Evolutionary conservation across 768 basidiomycete species (phyloP).

Genomic region (Trametes maxima): DNA sequence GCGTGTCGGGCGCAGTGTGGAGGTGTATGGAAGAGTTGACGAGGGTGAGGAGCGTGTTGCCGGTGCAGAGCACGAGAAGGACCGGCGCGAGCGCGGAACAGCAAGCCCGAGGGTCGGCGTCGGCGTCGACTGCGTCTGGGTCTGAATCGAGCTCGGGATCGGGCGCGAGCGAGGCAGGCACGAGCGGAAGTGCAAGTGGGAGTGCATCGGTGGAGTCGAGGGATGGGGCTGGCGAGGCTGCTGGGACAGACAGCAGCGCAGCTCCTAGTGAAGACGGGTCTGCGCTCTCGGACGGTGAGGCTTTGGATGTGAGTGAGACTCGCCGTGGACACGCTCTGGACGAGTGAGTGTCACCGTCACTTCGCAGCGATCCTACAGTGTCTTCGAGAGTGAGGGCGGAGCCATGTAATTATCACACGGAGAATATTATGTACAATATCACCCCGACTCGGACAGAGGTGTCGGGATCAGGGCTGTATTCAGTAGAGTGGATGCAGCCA

Average conservation of each 20-base stretch:
- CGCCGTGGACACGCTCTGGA: too few species aligned
- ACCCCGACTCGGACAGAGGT: background rate
- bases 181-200: too few species aligned
- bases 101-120: background rate
- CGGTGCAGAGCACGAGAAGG: constrained; percentile 29
- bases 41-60: constrained; percentile 72
- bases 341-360: too few species aligned
- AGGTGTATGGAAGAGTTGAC: constrained; percentile 80
- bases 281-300: background rate
- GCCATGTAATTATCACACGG: background rate
- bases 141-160: background rate
- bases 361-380: too few species aligned
- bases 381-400: too few species aligned
- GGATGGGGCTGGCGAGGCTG: too few species aligned
- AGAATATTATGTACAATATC: background rate
- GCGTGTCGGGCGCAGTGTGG: constrained; percentile 73
- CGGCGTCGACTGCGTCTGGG: background rate
- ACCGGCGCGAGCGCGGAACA: background rate
- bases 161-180: background rate
- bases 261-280: too few species aligned
- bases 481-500: too few species aligned
- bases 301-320: background rate
- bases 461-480: too few species aligned
- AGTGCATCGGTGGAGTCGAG: too few species aligned
- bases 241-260: too few species aligned